Percentiles rank a stretch among this genome's conserved stretches.
phyloP scores from a whole-genome alignment of 2,329 filamentous ascomycete species.

The Sporothrix sp. region DNA sequence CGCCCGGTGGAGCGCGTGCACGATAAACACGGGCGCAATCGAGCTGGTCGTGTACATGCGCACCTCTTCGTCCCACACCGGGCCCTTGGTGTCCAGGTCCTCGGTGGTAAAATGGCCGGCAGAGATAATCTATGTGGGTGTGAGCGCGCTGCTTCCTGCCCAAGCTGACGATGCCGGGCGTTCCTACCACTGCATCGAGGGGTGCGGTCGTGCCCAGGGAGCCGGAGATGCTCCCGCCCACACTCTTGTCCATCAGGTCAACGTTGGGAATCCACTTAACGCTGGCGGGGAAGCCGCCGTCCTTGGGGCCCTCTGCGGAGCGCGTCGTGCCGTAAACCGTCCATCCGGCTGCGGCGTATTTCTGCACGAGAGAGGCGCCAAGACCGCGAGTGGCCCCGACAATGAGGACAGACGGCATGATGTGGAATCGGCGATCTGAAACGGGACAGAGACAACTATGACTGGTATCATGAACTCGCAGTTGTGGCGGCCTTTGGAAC shows the following conservation, averaged over 20 bases:
- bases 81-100: conserved; percentile 45
- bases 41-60: conserved; percentile 61
- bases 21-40: conserved; percentile 56
- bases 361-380: neutral
- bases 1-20: conserved; percentile 50
- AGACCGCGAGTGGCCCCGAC: conserved; percentile 1
- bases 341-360: neutral
- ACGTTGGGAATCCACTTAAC: neutral
- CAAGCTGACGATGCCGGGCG: too few species aligned
- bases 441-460: neutral
- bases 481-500: too few species aligned
- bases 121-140: conserved; percentile 46
- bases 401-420: neutral
- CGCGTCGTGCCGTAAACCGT: neutral
- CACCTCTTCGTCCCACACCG: conserved; percentile 56
- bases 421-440: neutral
- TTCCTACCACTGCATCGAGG: neutral
- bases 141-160: too few species aligned
- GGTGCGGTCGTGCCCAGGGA: neutral
- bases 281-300: neutral
- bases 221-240: neutral
- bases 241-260: neutral
- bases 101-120: conserved; percentile 62
- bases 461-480: neutral
- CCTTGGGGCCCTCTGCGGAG: neutral